Base-by-base conservation (phyloP, 78 protist species). In the Chrysochromulina parva region DNA sequence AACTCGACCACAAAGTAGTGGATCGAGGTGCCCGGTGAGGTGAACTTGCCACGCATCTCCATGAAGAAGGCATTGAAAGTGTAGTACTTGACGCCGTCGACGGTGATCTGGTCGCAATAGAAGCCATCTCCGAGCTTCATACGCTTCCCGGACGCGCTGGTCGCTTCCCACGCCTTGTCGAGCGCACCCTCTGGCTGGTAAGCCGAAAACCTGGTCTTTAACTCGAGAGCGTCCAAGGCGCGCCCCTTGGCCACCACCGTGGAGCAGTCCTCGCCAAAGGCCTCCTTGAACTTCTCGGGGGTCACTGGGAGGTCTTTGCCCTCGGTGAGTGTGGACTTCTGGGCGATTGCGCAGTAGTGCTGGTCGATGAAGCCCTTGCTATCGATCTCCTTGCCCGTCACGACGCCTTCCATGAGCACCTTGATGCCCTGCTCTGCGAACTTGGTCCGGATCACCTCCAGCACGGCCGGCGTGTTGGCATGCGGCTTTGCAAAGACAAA, bases 61-160 rank as follows among this genome's bases (percentile, higher is more conserved):
- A 85, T 69, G 93, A 80, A 91, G 86, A 91, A 91, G 58, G 80
- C 93, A 59, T 91, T 91, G 89, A 84, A 90, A 58, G 69, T 82
- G 62, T 58, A 58, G 62, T n/a, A n/a, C n/a, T n/a, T n/a, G n/a
- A n/a, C n/a, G n/a, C n/a, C n/a, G n/a, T n/a, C n/a, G n/a, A n/a
- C n/a, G n/a, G n/a, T n/a, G n/a, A 92, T 50, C 78, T 47, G 26
- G 50, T 85, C 91, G 80, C 80, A 62, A 91, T 92, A 92, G 91
- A 92, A 85, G 50, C 94, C 94, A 1, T 86, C 90, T 4, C 88
- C 91, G 82, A 92, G 54, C 90, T 92, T 92, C 55, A 87, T n/a
- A 38, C 38, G n/a, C n/a, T n/a, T n/a, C n/a, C n/a, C n/a, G n/a
- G n/a, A n/a, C n/a, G n/a, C n/a, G n/a, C n/a, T n/a, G n/a, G n/a